These are phyloP conservation scores for Paecilomyces variotii DNA, from an alignment of 2,329 filamentous ascomycete genomes.

Conservation along the genomic window DNA sequence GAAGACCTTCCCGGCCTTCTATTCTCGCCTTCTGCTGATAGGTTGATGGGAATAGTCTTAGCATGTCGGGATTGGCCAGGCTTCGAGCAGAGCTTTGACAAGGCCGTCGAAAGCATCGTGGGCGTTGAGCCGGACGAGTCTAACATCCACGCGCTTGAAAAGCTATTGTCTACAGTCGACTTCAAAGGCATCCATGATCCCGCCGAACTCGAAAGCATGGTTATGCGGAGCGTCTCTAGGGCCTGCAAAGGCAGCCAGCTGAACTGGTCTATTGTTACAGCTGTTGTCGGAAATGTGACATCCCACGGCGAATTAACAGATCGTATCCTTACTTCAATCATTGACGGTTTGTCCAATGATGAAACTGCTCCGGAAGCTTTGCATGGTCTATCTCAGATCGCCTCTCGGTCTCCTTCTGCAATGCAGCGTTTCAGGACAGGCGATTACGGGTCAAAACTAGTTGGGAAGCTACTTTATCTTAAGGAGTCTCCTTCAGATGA, in stretches of 20 bases:
- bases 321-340: slow-evolving; percentile 28
- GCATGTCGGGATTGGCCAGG: slow-evolving; percentile 40
- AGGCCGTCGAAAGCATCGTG: slow-evolving; percentile 26
- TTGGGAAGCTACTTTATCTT: slow-evolving; percentile 46
- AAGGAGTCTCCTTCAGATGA: slow-evolving; percentile 46
- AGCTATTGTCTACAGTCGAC: slow-evolving; percentile 29
- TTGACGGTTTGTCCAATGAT: slow-evolving; percentile 35
- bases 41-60: slow-evolving; percentile 59
- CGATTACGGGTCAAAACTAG: slow-evolving; percentile 40
- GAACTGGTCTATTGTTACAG: slow-evolving; percentile 32
- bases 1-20: slow-evolving; percentile 53
- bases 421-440: slow-evolving; percentile 38
- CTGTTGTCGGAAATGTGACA: slow-evolving; percentile 30
- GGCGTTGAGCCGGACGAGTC: slow-evolving; percentile 22
- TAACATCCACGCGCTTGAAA: slow-evolving; percentile 28
- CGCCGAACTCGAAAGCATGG: slow-evolving; percentile 24
- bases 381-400: slow-evolving; percentile 39
- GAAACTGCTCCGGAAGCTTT: slow-evolving; percentile 26
- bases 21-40: slow-evolving; percentile 58
- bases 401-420: slow-evolving; percentile 31
- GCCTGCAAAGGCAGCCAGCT: slow-evolving; percentile 27
- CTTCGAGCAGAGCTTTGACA: slow-evolving; percentile 33
- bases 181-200: slow-evolving; percentile 28
- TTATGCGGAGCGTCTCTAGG: slow-evolving; percentile 26
- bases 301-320: slow-evolving; percentile 25